Percentiles rank a stretch among this genome's conserved stretches.
Evolutionary conservation across 345 rosid genomes (phyloP).

Genomic region (Syzygium aromaticum): DNA sequence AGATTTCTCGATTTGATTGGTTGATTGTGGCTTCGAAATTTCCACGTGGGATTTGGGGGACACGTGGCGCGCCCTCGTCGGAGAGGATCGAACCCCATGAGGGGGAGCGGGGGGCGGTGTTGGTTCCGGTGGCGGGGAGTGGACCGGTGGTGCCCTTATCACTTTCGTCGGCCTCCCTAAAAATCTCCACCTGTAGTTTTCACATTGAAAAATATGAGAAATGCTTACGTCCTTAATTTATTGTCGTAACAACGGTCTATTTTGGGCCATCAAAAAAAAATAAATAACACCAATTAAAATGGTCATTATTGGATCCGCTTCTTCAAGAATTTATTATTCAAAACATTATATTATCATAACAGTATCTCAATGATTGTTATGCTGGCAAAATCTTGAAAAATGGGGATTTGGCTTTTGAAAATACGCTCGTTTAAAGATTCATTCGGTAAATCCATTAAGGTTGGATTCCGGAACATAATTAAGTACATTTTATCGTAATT

Average conservation of each 20-base stretch:
- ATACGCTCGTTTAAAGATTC: neutral
- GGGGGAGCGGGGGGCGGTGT: too few species aligned
- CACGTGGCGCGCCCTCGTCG: neutral
- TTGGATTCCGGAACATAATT: neutral
- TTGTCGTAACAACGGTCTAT: too few species aligned
- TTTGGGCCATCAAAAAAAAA: too few species aligned
- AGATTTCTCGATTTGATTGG: neutral
- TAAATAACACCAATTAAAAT: too few species aligned
- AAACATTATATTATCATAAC: too few species aligned
- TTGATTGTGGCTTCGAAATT: neutral
- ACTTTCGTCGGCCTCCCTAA: neutral
- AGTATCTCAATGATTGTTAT: too few species aligned
- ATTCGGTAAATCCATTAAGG: neutral
- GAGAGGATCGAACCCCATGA: neutral
- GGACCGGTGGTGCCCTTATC: neutral
- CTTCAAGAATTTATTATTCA: too few species aligned
- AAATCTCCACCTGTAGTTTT: neutral
- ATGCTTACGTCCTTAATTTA: too few species aligned
- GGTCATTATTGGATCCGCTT: accelerated
- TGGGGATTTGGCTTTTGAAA: too few species aligned
- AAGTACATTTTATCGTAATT: neutral
- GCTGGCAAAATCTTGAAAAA: too few species aligned
- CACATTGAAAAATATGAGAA: neutral
- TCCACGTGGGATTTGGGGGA: neutral
- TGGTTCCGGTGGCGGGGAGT: neutral